A percentile compares a stretch with the other conserved stretches of the same genome.
phyloP scores from a whole-genome alignment of 495 filamentous ascomycete genomes.

The Cryomyces antarcticus region DNA sequence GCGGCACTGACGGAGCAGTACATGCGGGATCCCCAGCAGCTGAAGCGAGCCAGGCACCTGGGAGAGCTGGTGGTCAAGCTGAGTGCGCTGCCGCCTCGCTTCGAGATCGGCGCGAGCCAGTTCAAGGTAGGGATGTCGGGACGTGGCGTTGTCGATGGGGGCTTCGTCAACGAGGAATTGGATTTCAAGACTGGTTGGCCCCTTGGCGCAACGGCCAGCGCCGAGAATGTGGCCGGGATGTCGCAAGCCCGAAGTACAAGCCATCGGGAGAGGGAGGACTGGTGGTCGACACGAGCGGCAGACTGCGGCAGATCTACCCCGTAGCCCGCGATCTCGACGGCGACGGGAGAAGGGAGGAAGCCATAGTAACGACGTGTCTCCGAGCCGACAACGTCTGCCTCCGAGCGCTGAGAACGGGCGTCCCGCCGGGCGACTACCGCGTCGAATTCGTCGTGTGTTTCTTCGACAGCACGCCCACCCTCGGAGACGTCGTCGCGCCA shows the following conservation, averaged over 20 bases:
- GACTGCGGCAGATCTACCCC: conserved; percentile 10
- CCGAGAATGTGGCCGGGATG: conserved; percentile 5
- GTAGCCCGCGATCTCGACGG: conserved; percentile 13
- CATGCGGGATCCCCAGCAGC: conserved; percentile 13
- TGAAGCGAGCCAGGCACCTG: conserved; percentile 5
- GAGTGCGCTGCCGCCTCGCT: conserved; percentile 8
- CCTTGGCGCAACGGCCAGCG: conserved; percentile 4
- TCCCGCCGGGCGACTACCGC: conserved; percentile 12
- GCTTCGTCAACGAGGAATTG: conserved; percentile 8
- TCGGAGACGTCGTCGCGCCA: conserved; percentile 2
- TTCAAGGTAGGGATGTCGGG: conserved; percentile 11
- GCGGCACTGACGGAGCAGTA: conserved; percentile 14
- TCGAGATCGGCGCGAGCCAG: conserved; percentile 8
- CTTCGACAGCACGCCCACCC: conserved; percentile 6
- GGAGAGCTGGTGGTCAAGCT: conserved; percentile 12
- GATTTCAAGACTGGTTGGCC: conserved; percentile 15
- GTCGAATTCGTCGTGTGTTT: conserved; percentile 13
- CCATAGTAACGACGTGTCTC: conserved; percentile 10
- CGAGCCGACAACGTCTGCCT: conserved; percentile 10
- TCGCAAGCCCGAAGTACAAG: conserved; percentile 4
- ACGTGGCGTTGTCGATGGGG: conserved; percentile 4
- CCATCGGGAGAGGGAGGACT: conserved; percentile 8
- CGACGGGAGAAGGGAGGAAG: conserved; percentile 11
- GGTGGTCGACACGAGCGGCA: conserved; percentile 7
- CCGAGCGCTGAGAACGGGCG: conserved; percentile 10